Evolutionary conservation across 768 basidiomycete genomes (phyloP), one percentile per base, ranked within the genome.

Genomic region (Boletus sensibilis): DNA sequence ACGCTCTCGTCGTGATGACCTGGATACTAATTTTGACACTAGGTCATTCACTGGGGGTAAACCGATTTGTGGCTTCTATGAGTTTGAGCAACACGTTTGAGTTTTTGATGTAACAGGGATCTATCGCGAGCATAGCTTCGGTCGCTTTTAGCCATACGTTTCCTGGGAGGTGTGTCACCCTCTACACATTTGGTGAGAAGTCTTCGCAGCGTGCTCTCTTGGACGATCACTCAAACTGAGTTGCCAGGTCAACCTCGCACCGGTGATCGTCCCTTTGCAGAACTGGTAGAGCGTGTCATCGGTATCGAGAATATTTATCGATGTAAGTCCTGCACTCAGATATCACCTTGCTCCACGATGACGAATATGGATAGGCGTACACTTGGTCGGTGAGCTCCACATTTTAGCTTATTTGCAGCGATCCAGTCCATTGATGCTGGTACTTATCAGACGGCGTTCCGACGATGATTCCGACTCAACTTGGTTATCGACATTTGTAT

Each of bases 401-500:
- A 4, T 50, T 43, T 20, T 18, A 10, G 5, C 27, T 43, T 18
- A 29, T 20, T 33, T 21, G 23, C 5, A 38, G 51, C 23, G 20
- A 14, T 27, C 21, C 1, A 4, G 29, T 37, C 29, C 35, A 42
- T 34, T 48, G 11, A 55, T 43, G 50, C 25, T 49, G 23, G n/a
- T n/a, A 27, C 43, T 21, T 16, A 4, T 31, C 43, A 79, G 81
- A 82, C 55, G 81, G 81, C 9, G 78, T 82, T 9, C 80, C 82
- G 5, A 81, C 79, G 6, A 75, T 83, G 59, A 67, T 83, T 42
- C 77, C 77, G 29, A 69, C 73, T 50, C 58, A 29, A 33, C 65
- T 80, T 14, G 82, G 80, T 18, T 83, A 83, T 62, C 72, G 64
- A 40, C 82, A 82, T 53, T 80, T 74, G 68, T 80, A 62, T 51